A percentile compares a stretch with the other conserved stretches of the same genome.
phyloP scores from a whole-genome alignment of 305 asterid species.

The Fraxinus greggii region DNA sequence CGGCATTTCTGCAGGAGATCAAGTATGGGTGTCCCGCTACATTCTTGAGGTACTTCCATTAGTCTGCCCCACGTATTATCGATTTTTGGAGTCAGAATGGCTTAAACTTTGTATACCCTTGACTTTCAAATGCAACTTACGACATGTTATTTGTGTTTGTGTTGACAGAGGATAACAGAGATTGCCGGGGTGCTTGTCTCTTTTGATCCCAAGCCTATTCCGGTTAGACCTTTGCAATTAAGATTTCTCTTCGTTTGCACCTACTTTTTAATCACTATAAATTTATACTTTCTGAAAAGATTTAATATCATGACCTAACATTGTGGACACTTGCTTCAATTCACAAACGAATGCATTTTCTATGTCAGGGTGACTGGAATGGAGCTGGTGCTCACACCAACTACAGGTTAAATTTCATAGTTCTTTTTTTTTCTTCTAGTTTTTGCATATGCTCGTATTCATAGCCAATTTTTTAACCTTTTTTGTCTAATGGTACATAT shows the following conservation, averaged over 20 bases:
- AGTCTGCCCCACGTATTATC: background rate
- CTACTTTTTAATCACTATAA: background rate
- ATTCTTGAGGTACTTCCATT: conserved; percentile 55
- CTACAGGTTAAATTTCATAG: conserved; percentile 47
- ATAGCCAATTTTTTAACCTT: background rate
- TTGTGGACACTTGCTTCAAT: background rate
- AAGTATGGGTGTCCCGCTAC: conserved; percentile 79
- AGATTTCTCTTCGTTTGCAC: background rate
- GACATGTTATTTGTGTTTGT: background rate
- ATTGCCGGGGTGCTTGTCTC: conserved; percentile 62
- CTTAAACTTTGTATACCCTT: background rate
- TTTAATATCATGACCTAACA: background rate
- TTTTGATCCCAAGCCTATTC: conserved; percentile 69
- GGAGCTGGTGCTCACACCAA: conserved; percentile 80
- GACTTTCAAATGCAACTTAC: background rate
- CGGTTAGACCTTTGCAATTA: conserved; percentile 29
- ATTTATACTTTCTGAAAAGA: background rate
- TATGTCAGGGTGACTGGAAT: conserved; percentile 60
- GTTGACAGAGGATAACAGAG: conserved; percentile 67
- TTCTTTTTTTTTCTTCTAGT: background rate
- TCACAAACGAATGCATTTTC: background rate
- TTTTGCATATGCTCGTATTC: background rate
- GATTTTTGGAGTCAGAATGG: background rate
- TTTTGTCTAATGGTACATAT: background rate
- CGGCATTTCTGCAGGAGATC: conserved; percentile 69